Conservation (phyloP, 1,284 basidiomycete species). For the Peniophora sp. region DNA sequence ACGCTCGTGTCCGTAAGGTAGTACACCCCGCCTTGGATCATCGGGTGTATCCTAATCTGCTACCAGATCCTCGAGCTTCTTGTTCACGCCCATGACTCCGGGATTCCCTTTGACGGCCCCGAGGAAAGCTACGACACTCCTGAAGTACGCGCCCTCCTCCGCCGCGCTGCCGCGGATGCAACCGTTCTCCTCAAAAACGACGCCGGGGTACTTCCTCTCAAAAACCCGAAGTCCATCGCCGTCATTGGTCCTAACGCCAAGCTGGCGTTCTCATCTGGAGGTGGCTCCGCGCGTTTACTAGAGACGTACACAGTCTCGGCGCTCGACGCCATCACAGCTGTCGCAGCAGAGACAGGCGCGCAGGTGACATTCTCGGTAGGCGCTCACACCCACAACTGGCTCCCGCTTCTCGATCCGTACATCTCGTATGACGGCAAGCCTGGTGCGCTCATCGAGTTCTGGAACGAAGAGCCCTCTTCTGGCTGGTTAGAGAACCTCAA, state of each 20-base stretch:
- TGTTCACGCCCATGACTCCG: conserved; percentile 32
- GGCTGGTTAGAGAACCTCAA: conserved; percentile 23
- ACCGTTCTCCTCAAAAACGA: conserved; percentile 69
- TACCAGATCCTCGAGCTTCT: conserved; percentile 29
- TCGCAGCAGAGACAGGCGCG: conserved; percentile 35
- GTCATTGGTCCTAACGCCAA: conserved; percentile 54
- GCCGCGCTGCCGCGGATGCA: conserved; percentile 51
- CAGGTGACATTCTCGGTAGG: conserved; percentile 45
- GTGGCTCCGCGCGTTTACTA: conserved; percentile 39
- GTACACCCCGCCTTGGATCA: conserved; percentile 10
- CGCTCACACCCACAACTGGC: conserved; percentile 27
- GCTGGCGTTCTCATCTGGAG: conserved; percentile 36
- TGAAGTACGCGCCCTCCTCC: conserved; percentile 43
- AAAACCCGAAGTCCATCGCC: conserved; percentile 28
- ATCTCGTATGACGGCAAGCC: conserved; percentile 20
- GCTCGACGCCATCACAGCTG: conserved; percentile 45
- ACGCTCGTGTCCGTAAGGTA: conserved; percentile 41
- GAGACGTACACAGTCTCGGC: conserved; percentile 43
- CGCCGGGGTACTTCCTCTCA: conserved; percentile 34
- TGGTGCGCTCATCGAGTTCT: conserved; percentile 34
- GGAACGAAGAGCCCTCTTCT: conserved; percentile 30
- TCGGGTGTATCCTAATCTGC: conserved; percentile 14
- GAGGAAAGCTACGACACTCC: conserved; percentile 51
- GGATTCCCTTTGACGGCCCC: conserved; percentile 59
- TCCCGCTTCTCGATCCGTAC: conserved; percentile 38